A percentile compares a stretch with the other conserved stretches of the same genome.
phyloP scores from a whole-genome alignment of 768 basidiomycete species.

The Amanita muscaria region DNA sequence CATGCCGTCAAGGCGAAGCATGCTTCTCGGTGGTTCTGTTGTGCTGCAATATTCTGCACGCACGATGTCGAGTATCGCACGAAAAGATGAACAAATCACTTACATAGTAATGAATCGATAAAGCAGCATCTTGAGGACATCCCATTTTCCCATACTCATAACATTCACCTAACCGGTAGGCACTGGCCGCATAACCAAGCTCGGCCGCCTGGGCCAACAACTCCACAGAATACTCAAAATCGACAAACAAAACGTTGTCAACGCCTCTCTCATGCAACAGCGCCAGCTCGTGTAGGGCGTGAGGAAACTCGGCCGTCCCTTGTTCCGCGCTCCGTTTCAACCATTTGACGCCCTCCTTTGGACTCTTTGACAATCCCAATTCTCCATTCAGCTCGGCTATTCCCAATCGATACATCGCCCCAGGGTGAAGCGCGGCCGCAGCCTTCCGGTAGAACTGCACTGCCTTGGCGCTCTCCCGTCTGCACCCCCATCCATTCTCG shows the following conservation, averaged over 20 bases:
- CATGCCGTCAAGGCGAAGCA: constrained; percentile 98
- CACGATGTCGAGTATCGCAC: constrained; percentile 7
- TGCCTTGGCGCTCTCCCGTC: constrained; percentile 87
- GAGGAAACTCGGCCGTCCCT: constrained; percentile 91
- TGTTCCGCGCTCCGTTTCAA: constrained; percentile 94
- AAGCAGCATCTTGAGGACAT: constrained; percentile 92
- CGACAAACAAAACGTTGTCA: constrained; percentile 94
- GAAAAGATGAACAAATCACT: constrained; percentile 24
- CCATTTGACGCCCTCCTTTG: constrained; percentile 98
- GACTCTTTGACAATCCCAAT: constrained; percentile 74
- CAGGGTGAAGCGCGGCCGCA: constrained; percentile 83
- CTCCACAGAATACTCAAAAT: constrained; percentile 92
- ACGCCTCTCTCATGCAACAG: constrained; percentile 95
- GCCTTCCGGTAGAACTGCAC: constrained; percentile 92
- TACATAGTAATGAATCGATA: constrained; percentile 98
- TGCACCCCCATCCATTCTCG: constrained; percentile 98
- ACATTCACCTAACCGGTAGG: constrained; percentile 92
- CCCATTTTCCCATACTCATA: constrained; percentile 99
- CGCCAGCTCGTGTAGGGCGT: constrained; percentile 91
- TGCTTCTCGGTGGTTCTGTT: constrained; percentile 93
- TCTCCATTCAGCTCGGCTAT: constrained; percentile 96
- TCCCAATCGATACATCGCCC: constrained; percentile 94
- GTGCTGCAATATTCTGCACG: constrained; percentile 91
- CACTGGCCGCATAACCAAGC: constrained; percentile 92
- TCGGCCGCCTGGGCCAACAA: constrained; percentile 92